Evolutionary conservation across 345 rosid genomes (phyloP).

Genomic region (Euphorbia tirucalli): DNA sequence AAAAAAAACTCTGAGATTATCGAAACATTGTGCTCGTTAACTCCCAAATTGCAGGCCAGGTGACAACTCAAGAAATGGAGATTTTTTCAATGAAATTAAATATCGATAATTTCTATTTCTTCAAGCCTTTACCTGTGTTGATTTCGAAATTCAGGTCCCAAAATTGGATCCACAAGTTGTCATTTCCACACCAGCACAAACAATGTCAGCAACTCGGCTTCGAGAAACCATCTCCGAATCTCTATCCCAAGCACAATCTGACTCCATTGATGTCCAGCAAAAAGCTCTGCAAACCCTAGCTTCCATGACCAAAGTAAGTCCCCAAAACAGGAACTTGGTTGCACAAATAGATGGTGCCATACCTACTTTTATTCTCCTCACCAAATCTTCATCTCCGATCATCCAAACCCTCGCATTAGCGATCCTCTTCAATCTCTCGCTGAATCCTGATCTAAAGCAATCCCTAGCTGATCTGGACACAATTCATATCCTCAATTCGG

Average conservation of each 20-base stretch:
- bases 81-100: slow-evolving; percentile 10
- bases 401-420: slow-evolving; percentile 39
- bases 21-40: neutral
- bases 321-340: slow-evolving; percentile 39
- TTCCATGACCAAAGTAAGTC: slow-evolving; percentile 46
- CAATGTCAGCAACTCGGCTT: slow-evolving; percentile 29
- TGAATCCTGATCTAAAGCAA: slow-evolving; percentile 50
- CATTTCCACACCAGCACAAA: neutral
- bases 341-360: slow-evolving; percentile 43
- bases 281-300: slow-evolving; percentile 47
- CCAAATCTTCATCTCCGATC: slow-evolving; percentile 30
- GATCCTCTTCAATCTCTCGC: slow-evolving; percentile 56
- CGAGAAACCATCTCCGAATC: slow-evolving; percentile 32
- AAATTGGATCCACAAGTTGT: neutral
- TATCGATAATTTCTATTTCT: neutral
- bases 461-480: slow-evolving; percentile 47
- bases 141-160: neutral
- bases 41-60: neutral
- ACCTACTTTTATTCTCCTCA: slow-evolving; percentile 35
- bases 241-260: slow-evolving; percentile 36
- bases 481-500: slow-evolving; percentile 43
- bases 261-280: slow-evolving; percentile 32
- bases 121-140: neutral
- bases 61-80: slow-evolving; percentile 1
- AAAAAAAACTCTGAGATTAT: neutral